These are phyloP conservation scores for Epichloe aotearoae DNA, from an alignment of 2,329 filamentous ascomycete genomes.

Conservation along the genomic window DNA sequence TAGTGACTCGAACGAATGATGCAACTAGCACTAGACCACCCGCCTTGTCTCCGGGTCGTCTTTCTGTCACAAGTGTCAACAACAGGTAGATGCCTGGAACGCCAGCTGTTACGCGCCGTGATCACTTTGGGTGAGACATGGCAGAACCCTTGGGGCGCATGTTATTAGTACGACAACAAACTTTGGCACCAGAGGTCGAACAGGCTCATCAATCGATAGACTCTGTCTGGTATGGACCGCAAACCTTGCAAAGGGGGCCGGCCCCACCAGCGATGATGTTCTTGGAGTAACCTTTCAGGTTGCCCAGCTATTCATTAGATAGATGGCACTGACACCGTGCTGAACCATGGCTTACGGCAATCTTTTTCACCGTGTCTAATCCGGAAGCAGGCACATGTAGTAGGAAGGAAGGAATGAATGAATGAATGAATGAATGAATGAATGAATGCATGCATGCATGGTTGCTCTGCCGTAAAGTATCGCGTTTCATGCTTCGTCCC, in stretches of 20 bases:
- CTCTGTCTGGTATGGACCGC: conserved; percentile 3
- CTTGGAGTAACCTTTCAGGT: background rate
- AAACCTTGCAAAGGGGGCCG: conserved; percentile 1
- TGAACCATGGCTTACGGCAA: too few relatives aligned
- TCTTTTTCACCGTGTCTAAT: background rate
- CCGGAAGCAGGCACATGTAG: too few relatives aligned
- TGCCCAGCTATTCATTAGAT: too few relatives aligned
- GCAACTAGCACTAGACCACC: background rate
- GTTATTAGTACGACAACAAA: background rate
- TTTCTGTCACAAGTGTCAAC: background rate
- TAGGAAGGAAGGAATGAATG: too few relatives aligned
- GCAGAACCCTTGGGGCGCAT: background rate
- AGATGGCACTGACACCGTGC: too few relatives aligned
- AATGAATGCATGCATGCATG: too few relatives aligned
- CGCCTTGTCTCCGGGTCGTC: background rate
- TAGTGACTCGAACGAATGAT: background rate
- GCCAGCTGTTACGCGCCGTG: background rate
- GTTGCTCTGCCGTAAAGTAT: too few relatives aligned
- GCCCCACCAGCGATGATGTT: background rate
- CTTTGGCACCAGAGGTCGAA: background rate
- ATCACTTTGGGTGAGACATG: conserved; percentile 2
- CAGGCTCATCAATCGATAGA: background rate
- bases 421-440: too few relatives aligned
- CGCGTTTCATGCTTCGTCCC: too few relatives aligned
- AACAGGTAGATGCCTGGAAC: background rate